phyloP scores from a whole-genome alignment of 2,329 filamentous ascomycete genomes.

The Helminthosporium solani region DNA sequence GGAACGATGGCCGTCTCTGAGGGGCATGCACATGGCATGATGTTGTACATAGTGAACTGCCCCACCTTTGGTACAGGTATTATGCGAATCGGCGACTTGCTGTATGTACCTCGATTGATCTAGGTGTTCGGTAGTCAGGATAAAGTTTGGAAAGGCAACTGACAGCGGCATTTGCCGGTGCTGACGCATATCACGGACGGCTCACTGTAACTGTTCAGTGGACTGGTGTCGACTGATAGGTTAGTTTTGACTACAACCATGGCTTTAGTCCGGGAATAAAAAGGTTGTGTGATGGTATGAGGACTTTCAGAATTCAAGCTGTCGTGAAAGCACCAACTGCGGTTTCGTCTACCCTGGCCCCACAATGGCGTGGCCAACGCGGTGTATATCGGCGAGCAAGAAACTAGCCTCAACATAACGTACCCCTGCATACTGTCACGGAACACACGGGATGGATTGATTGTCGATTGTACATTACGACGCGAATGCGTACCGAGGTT shows the following conservation, averaged over 20 bases:
- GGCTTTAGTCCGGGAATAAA: too few relatives aligned
- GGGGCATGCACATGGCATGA: too few relatives aligned
- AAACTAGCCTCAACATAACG: not conserved
- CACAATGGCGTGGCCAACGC: not conserved
- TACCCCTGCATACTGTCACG: not conserved
- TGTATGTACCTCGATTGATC: not conserved
- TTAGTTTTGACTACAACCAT: not conserved
- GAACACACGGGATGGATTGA: not conserved
- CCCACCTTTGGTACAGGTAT: too few relatives aligned
- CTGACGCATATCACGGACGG: not conserved
- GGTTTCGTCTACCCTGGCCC: not conserved
- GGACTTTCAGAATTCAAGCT: too few relatives aligned
- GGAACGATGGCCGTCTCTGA: too few relatives aligned
- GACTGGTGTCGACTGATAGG: not conserved
- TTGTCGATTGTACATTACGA: not conserved
- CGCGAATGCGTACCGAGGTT: not conserved
- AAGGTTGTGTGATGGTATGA: too few relatives aligned
- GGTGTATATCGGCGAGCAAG: not conserved
- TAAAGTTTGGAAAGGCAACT: not conserved
- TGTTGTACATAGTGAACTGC: too few relatives aligned
- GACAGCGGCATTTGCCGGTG: not conserved
- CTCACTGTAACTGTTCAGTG: not conserved
- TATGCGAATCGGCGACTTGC: too few relatives aligned
- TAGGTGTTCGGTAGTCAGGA: not conserved
- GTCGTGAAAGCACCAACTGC: too few relatives aligned